Evolutionary conservation across 2,329 filamentous ascomycete genomes (phyloP), one percentile per base, ranked within the genome.

Genomic region (Plenodomus tracheiphilus): DNA sequence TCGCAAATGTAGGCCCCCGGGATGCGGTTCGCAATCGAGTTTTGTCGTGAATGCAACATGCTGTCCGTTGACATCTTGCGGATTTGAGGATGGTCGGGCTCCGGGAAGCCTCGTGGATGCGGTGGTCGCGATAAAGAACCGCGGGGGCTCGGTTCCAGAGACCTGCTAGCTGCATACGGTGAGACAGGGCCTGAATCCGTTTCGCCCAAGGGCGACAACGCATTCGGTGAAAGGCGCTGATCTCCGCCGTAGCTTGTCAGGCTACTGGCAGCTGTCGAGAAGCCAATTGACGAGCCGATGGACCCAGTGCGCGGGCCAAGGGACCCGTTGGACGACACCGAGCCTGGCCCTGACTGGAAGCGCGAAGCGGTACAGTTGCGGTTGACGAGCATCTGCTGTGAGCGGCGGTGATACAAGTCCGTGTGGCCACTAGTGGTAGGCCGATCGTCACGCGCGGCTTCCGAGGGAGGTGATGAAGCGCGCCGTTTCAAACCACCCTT

Each of bases 1-100:
- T 96, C 91, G 74, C 92, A 97, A 75, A 96, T 85, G 63, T 80
- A 86, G 25, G 82, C 70, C 17, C 83, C 83, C 41, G 81, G 77
- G 39, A 84, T 73, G 47, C 83, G 82, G 13, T 58, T 61, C 17
- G 76, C 75, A 35, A 77, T 66, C 43, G 76, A 79, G 49, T 74
- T 76, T 41, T 78, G 76, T 43, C 80, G 78, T 2, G 75, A 75
- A 37, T 75, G 75, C n/a, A 70, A 49, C 18, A 68, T 60, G 48
- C 71, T 74, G 41, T 77, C 75, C 5, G 63, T 68, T 7, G 81
- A 77, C 51, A 80, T 73, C 56, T 82, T 84, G 51, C 75, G 77
- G 39, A 54, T 58, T 45, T 64, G 65, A 45, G 62, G 50, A 53
- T 72, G 69, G 39, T 72, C 71, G 58, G 63, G 70, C 51, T 77